Percentiles rank a stretch among this genome's conserved stretches.
These are phyloP conservation scores for Myxozyma nipponensis DNA, from an alignment of 805 yeast genomes.

Conservation along the genomic window DNA sequence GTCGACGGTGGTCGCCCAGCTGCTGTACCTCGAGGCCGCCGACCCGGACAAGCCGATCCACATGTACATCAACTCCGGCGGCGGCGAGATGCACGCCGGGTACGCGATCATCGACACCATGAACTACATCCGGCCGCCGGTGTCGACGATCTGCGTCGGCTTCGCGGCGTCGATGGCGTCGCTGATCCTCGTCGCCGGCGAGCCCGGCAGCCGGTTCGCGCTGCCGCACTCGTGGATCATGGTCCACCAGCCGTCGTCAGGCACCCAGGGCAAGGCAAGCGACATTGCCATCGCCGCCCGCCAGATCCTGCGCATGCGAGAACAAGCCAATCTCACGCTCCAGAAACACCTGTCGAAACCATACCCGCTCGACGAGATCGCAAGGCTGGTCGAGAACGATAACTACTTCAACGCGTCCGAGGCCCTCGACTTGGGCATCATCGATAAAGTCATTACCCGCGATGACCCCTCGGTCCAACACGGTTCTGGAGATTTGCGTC, in stretches of 20 bases:
- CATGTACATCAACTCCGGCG: slow-evolving; percentile 37
- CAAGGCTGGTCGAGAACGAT: slow-evolving; percentile 28
- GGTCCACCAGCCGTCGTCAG: slow-evolving; percentile 39
- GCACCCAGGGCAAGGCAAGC: slow-evolving; percentile 28
- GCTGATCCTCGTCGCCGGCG: slow-evolving; percentile 35
- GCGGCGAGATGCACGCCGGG: slow-evolving; percentile 39
- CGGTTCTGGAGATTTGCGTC: slow-evolving; percentile 12
- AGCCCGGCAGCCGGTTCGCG: slow-evolving; percentile 33
- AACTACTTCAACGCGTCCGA: slow-evolving; percentile 34
- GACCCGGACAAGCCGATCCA: slow-evolving; percentile 27
- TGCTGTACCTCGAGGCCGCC: slow-evolving; percentile 29
- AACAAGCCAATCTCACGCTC: slow-evolving; percentile 33
- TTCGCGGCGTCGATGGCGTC: slow-evolving; percentile 40
- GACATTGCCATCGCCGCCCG: slow-evolving; percentile 40
- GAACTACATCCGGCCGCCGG: slow-evolving; percentile 37
- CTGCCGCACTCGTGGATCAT: slow-evolving; percentile 37
- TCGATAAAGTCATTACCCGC: slow-evolving; percentile 34
- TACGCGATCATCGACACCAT: slow-evolving; percentile 39
- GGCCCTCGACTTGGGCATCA: slow-evolving; percentile 37
- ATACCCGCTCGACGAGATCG: slow-evolving; percentile 20
- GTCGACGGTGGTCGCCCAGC: slow-evolving; percentile 33
- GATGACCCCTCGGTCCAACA: slow-evolving; percentile 15
- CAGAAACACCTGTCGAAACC: slow-evolving; percentile 32
- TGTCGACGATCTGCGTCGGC: slow-evolving; percentile 39
- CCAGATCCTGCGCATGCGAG: slow-evolving; percentile 36